Conservation (phyloP, 345 rosid species). For the Populus simonii region DNA sequence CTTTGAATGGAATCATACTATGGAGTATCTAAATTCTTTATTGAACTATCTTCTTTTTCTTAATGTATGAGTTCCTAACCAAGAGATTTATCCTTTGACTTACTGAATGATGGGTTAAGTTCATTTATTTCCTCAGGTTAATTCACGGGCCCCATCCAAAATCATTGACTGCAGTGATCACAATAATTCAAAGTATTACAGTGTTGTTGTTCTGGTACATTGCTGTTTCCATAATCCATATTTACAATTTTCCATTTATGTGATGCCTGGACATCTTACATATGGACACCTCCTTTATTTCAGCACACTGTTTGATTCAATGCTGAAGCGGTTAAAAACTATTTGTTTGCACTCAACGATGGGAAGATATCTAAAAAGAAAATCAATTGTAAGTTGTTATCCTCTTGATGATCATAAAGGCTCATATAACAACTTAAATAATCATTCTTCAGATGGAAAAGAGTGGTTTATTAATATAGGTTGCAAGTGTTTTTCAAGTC, state of each 20-base stretch:
- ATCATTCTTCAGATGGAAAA: neutral
- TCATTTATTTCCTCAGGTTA: constrained; percentile 47
- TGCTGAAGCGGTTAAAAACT: constrained; percentile 73
- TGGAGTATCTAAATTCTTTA: neutral
- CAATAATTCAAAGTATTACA: constrained; percentile 76
- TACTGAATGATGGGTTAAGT: constrained; percentile 2
- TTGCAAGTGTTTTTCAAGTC: neutral
- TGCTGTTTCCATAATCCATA: neutral
- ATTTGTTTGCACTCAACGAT: constrained; percentile 57
- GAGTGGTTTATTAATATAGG: neutral
- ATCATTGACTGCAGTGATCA: constrained; percentile 68
- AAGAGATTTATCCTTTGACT: no score
- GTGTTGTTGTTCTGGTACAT: constrained; percentile 80
- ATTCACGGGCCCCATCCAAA: constrained; percentile 68
- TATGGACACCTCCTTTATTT: constrained; percentile 17
- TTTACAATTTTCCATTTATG: constrained; percentile 3
- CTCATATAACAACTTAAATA: neutral
- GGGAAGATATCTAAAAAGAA: constrained; percentile 78
- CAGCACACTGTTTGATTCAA: constrained; percentile 81
- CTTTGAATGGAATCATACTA: neutral
- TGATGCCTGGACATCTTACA: constrained; percentile 4
- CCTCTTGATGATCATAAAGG: neutral
- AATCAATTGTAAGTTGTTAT: constrained; percentile 67
- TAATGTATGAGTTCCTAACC: no score
- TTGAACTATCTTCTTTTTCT: neutral